Evolutionary conservation across 163 green algal genomes (phyloP).

Genomic region (Chloromonas sp.): DNA sequence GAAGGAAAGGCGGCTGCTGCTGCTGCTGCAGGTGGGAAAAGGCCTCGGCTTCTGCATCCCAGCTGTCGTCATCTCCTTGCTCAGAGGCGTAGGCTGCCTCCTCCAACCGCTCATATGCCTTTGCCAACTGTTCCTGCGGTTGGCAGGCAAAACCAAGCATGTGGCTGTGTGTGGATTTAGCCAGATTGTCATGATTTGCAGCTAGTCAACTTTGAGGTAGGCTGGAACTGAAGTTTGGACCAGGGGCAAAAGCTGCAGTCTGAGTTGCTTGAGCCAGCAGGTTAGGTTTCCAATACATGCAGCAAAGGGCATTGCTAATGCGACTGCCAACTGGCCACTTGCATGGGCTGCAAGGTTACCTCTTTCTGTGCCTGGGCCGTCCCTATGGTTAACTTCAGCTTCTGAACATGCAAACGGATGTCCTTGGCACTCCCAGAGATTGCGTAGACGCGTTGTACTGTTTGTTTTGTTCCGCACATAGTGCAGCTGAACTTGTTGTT

Average conservation of each 20-base stretch:
- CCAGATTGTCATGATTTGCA: too few species aligned
- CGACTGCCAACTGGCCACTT: background rate
- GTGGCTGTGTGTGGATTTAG: too few species aligned
- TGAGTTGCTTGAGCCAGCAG: background rate
- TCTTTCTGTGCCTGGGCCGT: background rate
- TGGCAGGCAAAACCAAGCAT: too few species aligned
- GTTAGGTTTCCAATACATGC: too few species aligned
- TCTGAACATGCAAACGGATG: slow-evolving; percentile 26
- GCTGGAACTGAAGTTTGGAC: too few species aligned
- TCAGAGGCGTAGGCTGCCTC: too few species aligned
- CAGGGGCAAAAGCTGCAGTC: too few species aligned
- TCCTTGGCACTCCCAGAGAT: slow-evolving; percentile 38
- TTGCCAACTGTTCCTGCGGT: too few species aligned
- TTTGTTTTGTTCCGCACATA: slow-evolving; percentile 39
- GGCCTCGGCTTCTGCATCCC: too few species aligned
- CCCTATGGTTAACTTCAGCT: background rate
- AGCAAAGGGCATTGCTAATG: background rate
- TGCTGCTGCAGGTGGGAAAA: background rate
- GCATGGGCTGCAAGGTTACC: background rate
- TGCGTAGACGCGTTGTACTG: slow-evolving; percentile 35
- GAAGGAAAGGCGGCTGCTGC: background rate
- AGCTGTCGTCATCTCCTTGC: too few species aligned
- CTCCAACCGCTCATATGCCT: too few species aligned
- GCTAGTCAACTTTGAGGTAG: too few species aligned
- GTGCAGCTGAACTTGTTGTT: slow-evolving; percentile 34